Conservation (phyloP, 2,329 filamentous ascomycete genomes). For the Sporothrix brunneoviolacea region DNA sequence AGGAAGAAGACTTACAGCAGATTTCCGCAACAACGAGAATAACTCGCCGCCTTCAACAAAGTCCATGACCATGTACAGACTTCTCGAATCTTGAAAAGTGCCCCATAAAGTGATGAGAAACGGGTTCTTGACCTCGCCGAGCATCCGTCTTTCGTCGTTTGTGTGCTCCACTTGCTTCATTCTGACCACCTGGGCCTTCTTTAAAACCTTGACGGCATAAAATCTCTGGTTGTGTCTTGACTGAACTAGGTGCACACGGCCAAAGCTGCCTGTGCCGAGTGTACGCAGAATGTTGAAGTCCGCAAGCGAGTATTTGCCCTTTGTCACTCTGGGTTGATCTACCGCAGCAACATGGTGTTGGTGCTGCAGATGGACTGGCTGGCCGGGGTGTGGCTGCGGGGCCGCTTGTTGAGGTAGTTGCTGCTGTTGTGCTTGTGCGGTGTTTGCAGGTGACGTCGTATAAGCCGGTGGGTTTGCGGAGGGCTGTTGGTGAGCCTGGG, state of each 20-base stretch:
- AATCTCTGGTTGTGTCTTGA: slow-evolving; percentile 97
- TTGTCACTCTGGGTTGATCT: slow-evolving; percentile 61
- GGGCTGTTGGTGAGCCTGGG: slow-evolving; percentile 24
- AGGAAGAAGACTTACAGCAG: slow-evolving; percentile 54
- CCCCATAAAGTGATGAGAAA: slow-evolving; percentile 98
- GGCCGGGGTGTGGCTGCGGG: slow-evolving; percentile 17
- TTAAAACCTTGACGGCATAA: slow-evolving; percentile 97
- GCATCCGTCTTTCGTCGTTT: slow-evolving; percentile 93
- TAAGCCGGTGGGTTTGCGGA: slow-evolving; percentile 10
- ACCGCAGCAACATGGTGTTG: slow-evolving; percentile 9
- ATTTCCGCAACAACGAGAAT: slow-evolving; percentile 91
- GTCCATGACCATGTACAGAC: slow-evolving; percentile 99
- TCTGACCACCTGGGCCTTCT: slow-evolving; percentile 97
- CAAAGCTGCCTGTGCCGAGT: slow-evolving; percentile 93
- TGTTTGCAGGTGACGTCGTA: background rate
- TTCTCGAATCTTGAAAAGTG: slow-evolving; percentile 91
- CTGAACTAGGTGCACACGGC: slow-evolving; percentile 91
- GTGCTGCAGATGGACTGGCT: slow-evolving; percentile 20
- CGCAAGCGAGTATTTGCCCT: slow-evolving; percentile 90
- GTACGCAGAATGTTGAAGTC: slow-evolving; percentile 91
- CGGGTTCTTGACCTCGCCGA: slow-evolving; percentile 93
- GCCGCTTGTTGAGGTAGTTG: background rate
- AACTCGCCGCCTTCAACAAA: slow-evolving; percentile 98
- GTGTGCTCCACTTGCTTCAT: slow-evolving; percentile 99
- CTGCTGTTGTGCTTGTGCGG: slow-evolving; percentile 19